phyloP scores from a whole-genome alignment of 1,284 basidiomycete genomes.

The Sanghuangporus sanghuang region DNA sequence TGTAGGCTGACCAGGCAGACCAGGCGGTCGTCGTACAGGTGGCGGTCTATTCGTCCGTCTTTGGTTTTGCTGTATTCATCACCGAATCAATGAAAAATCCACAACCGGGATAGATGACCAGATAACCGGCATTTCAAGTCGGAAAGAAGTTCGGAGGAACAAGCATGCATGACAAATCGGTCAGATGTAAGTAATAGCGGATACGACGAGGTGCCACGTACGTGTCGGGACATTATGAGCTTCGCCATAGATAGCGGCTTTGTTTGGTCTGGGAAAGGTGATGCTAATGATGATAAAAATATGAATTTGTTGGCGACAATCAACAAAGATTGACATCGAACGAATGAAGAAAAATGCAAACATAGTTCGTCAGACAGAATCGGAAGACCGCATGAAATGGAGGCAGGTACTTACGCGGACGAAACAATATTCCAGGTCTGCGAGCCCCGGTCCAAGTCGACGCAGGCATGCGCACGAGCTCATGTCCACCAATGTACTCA shows the following conservation, averaged over 20 bases:
- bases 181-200: neutral
- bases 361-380: neutral
- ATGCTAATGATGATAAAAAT: conserved; percentile 17
- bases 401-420: conserved; percentile 17
- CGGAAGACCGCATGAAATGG: neutral
- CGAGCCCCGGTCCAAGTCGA: conserved; percentile 19
- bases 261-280: conserved; percentile 25
- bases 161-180: neutral
- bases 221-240: conserved; percentile 33
- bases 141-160: neutral
- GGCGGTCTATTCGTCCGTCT: conserved; percentile 5
- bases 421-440: conserved; percentile 19
- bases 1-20: conserved; percentile 8
- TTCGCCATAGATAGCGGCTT: conserved; percentile 33
- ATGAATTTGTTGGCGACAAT: neutral
- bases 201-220: conserved; percentile 20
- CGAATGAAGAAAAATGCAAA: neutral
- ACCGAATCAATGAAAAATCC: neutral
- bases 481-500: conserved; percentile 21
- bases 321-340: conserved; percentile 1
- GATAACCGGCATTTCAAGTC: neutral
- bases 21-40: conserved; percentile 7
- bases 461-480: conserved; percentile 29
- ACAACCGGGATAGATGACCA: neutral
- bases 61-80: neutral